A percentile compares a stretch with the other conserved stretches of the same genome.
phyloP scores from a whole-genome alignment of 768 basidiomycete species.

The Suillus subaureus region DNA sequence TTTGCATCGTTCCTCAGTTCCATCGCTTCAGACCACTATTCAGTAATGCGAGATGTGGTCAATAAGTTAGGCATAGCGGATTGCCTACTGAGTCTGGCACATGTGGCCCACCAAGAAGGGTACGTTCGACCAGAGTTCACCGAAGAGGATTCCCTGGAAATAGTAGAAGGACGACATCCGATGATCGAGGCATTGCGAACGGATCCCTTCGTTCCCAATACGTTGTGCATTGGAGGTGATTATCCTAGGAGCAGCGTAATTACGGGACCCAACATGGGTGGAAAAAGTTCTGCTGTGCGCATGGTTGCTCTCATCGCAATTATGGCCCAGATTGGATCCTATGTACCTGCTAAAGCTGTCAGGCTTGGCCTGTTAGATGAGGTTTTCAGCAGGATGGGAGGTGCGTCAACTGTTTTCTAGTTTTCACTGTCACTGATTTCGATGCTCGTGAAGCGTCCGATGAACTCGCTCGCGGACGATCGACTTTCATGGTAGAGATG shows the following conservation, averaged over 20 bases:
- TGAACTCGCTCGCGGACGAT: slow-evolving; percentile 82
- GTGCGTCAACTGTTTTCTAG: slow-evolving; percentile 39
- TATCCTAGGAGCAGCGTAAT: slow-evolving; percentile 64
- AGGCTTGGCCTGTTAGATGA: slow-evolving; percentile 81
- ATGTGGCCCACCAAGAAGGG: slow-evolving; percentile 71
- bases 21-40: slow-evolving; percentile 69
- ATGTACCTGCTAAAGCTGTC: slow-evolving; percentile 81
- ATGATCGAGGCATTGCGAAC: slow-evolving; percentile 82
- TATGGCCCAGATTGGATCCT: slow-evolving; percentile 88
- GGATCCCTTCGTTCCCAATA: slow-evolving; percentile 88
- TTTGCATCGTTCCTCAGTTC: slow-evolving; percentile 70
- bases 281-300: slow-evolving; percentile 82
- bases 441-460: slow-evolving; percentile 64
- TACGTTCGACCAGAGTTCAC: slow-evolving; percentile 81
- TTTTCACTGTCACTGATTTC: slow-evolving; percentile 7
- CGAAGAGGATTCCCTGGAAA: slow-evolving; percentile 66
- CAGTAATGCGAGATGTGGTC: slow-evolving; percentile 69
- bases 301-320: slow-evolving; percentile 78
- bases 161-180: slow-evolving; percentile 87
- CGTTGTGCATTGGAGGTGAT: slow-evolving; percentile 61
- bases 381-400: slow-evolving; percentile 89
- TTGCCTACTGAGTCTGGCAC: slow-evolving; percentile 84
- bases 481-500: slow-evolving; percentile 98
- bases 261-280: slow-evolving; percentile 87
- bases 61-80: slow-evolving; percentile 84